These are phyloP conservation scores for Colletotrichum tofieldiae DNA, from an alignment of 2,329 filamentous ascomycete species.

Conservation along the genomic window DNA sequence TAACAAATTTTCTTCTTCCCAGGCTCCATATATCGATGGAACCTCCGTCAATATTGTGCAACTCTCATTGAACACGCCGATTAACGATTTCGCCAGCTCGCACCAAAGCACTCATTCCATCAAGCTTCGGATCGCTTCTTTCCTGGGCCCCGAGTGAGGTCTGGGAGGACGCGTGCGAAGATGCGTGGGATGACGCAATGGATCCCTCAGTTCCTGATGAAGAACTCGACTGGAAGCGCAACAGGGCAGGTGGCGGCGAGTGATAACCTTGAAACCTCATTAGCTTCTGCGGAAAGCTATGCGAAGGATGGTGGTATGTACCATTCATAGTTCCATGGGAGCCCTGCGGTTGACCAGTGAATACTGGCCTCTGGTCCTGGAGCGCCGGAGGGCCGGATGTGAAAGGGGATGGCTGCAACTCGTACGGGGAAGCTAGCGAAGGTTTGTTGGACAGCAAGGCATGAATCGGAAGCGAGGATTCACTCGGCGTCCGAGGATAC, in stretches of 20 bases:
- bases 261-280: constrained; percentile 39
- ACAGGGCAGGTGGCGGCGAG: constrained; percentile 35
- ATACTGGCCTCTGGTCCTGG: constrained; percentile 39
- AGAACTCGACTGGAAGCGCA: constrained; percentile 39
- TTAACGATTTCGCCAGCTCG: constrained; percentile 73
- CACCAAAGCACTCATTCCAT: constrained; percentile 73
- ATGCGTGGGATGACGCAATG: constrained; percentile 37
- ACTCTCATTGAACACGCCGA: constrained; percentile 49
- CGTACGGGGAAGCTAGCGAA: constrained; percentile 44
- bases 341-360: constrained; percentile 1
- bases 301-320: constrained; percentile 16
- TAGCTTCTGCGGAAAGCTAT: constrained; percentile 31
- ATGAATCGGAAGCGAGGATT: constrained; percentile 69
- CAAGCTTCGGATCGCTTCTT: constrained; percentile 52
- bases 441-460: constrained; percentile 64
- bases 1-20: no score
- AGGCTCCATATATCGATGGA: no score
- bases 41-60: constrained; percentile 5
- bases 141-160: constrained; percentile 41
- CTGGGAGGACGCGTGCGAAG: constrained; percentile 33
- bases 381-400: constrained; percentile 37
- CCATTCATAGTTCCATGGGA: constrained; percentile 24
- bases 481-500: constrained; percentile 63
- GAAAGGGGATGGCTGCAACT: constrained; percentile 35
- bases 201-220: constrained; percentile 40